Evolutionary conservation across 1,284 basidiomycete species (phyloP), one percentile per base, ranked within the genome.

Genomic region (Sanghuangporus weigelae): DNA sequence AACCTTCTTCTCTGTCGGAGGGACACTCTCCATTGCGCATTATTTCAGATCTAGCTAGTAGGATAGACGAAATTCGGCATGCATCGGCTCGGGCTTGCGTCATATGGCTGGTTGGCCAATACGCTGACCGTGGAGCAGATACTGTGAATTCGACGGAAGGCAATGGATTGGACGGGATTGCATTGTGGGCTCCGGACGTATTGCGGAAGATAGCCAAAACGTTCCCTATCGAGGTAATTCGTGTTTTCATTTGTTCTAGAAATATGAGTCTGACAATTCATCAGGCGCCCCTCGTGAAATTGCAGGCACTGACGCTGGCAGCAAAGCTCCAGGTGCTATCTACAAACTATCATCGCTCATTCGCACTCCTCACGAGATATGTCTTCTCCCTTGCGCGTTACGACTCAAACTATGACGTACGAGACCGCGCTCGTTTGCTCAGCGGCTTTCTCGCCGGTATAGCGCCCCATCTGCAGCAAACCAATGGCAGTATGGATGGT

Each of bases 61-160:
- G 84, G 38, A 82, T 96, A 44, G 90, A 93, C 61, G 87, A 87
- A 58, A 92, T 98, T 57, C 81, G 78, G 14, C 90, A 94, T 69
- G 79, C 89, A 0, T 81, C 85, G 66, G 93, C 95, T 0, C 79
- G 92, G 26, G 92, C 93, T 0, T 95, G 90, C 68, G 86, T 96
- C 0, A 77, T 94, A 46, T 96, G 94, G 93, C 82, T 97, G 0
- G 93, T 94, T 0, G 95, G 95, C 0, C 93, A 96, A 73, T 93
- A 92, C 72, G 82, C 90, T 2, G 78, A 78, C 7, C 69, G 73
- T 19, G 73, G 74, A 38, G 68, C 67, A 11, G 61, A 65, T 60
- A 14, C 49, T 42, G 39, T 54, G 42, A 16, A 70, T 42, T 72
- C 68, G 48, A 72, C 21, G 10, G 19, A 38, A 59, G 12, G 36